phyloP scores from a whole-genome alignment of 164 flowering plant species.

The Tinospora cordifolia region DNA sequence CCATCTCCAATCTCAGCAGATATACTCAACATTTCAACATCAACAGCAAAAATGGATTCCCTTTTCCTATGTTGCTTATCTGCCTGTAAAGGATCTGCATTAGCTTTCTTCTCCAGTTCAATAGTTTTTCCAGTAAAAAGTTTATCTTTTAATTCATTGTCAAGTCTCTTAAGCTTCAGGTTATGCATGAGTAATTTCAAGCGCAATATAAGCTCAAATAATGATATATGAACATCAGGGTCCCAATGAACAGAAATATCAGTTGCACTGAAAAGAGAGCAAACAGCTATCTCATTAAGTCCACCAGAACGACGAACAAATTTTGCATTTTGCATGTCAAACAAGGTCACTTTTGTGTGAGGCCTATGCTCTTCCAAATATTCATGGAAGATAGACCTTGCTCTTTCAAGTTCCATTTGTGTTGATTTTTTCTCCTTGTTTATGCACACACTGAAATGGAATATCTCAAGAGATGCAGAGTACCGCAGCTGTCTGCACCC shows the following conservation, averaged over 20 bases:
- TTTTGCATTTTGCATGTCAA: slow-evolving; percentile 94
- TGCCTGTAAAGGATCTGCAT: slow-evolving; percentile 28
- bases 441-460: slow-evolving; percentile 57
- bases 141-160: slow-evolving; percentile 26
- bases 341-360: slow-evolving; percentile 49
- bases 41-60: slow-evolving; percentile 86
- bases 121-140: slow-evolving; percentile 21
- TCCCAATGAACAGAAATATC: slow-evolving; percentile 87
- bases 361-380: slow-evolving; percentile 36
- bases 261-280: slow-evolving; percentile 96
- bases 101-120: slow-evolving; percentile 36
- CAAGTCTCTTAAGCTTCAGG: slow-evolving; percentile 43
- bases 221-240: slow-evolving; percentile 83
- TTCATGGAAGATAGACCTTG: slow-evolving; percentile 75
- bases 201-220: slow-evolving; percentile 64
- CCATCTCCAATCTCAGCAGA: slow-evolving; percentile 86
- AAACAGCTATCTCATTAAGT: slow-evolving; percentile 63
- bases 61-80: slow-evolving; percentile 53
- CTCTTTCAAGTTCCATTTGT: slow-evolving; percentile 87
- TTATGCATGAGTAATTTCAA: slow-evolving; percentile 48
- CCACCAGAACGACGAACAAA: slow-evolving; percentile 87
- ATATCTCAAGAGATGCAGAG: slow-evolving; percentile 68
- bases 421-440: slow-evolving; percentile 85
- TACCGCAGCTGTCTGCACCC: slow-evolving; percentile 48
- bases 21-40: slow-evolving; percentile 75